phyloP scores from a whole-genome alignment of 2,329 filamentous ascomycete species.

The Monilinia fructicola region DNA sequence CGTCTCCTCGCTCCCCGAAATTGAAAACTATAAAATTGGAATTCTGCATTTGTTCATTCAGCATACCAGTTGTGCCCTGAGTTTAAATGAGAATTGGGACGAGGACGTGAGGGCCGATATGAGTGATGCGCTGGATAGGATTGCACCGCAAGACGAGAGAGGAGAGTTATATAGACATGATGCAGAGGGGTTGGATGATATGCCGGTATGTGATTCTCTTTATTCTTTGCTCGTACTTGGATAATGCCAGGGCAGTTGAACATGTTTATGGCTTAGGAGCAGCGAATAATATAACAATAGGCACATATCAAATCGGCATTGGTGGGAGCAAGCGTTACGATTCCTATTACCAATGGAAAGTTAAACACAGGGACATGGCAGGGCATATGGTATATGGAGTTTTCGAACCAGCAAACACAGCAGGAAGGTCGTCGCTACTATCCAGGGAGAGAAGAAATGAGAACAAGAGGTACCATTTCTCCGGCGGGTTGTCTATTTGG shows the following conservation, averaged over 20 bases:
- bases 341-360: conserved; percentile 85
- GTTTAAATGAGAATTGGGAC: conserved; percentile 90
- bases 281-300: conserved; percentile 42
- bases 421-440: conserved; percentile 84
- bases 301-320: conserved; percentile 92
- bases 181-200: conserved; percentile 88
- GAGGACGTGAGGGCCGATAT: conserved; percentile 81
- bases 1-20: conserved; percentile 69
- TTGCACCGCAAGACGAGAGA: conserved; percentile 79
- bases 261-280: neutral
- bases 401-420: conserved; percentile 76
- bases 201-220: conserved; percentile 64
- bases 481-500: neutral
- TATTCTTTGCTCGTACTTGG: neutral
- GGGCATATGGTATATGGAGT: conserved; percentile 93
- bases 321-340: conserved; percentile 82
- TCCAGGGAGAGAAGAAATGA: conserved; percentile 75
- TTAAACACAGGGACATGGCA: conserved; percentile 75
- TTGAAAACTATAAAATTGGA: conserved; percentile 79
- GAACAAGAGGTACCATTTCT: neutral
- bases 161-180: conserved; percentile 80
- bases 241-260: too few species aligned
- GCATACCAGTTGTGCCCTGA: conserved; percentile 89
- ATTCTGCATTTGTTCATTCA: conserved; percentile 89
- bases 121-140: conserved; percentile 87